Evolutionary conservation across 306 rosid genomes (phyloP).

Genomic region (Rubus parviflorus): DNA sequence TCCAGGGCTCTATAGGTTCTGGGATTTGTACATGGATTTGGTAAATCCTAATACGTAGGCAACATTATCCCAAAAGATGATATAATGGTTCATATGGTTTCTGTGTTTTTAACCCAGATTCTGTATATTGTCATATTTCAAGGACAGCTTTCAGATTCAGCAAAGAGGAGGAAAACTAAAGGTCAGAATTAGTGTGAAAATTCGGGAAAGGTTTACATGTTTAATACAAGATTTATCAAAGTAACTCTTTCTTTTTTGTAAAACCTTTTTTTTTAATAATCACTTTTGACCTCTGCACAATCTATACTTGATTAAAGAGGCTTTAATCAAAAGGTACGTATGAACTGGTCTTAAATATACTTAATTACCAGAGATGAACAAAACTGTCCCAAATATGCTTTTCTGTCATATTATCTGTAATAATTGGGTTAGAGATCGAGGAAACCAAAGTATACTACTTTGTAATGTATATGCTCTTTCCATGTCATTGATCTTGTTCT

Average conservation of each 20-base stretch:
- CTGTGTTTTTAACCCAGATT: neutral
- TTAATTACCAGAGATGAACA: neutral
- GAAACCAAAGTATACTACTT: neutral
- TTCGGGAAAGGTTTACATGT: conserved; percentile 34
- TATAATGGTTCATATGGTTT: neutral
- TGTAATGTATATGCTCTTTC: too few relatives aligned
- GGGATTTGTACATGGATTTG: neutral
- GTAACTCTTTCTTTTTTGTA: conserved; percentile 31
- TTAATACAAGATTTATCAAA: conserved; percentile 27
- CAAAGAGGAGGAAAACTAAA: neutral
- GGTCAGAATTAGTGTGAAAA: conserved; percentile 19
- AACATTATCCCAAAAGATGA: neutral
- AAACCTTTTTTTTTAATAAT: conserved; percentile 24
- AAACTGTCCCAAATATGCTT: neutral
- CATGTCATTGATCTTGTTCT: too few relatives aligned
- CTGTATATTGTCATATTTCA: neutral
- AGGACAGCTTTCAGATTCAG: neutral
- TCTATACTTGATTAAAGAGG: conserved; percentile 32
- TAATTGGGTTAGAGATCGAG: neutral
- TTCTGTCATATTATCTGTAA: neutral
- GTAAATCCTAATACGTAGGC: neutral
- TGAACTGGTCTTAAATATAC: conserved; percentile 30
- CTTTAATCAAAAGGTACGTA: conserved; percentile 46
- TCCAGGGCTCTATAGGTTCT: neutral
- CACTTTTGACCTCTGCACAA: conserved; percentile 60